These are phyloP conservation scores for Eragrostis curvula DNA, from an alignment of 176 grass and related monocot genomes.

Conservation along the genomic window DNA sequence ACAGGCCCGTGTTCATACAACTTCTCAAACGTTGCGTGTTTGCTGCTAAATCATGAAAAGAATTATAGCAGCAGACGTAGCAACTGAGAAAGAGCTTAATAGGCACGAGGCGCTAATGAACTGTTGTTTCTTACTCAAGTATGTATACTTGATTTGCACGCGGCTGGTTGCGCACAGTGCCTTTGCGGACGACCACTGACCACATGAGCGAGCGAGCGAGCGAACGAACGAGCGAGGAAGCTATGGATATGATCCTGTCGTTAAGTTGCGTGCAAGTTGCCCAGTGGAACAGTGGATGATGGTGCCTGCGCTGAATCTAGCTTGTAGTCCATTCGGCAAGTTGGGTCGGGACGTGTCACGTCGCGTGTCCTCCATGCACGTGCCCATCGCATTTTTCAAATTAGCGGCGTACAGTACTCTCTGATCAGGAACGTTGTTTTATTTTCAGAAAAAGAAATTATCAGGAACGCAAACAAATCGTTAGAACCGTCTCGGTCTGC, in stretches of 20 bases:
- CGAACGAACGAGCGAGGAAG: neutral
- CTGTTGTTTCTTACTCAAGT: too few species aligned
- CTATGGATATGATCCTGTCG: neutral
- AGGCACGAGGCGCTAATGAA: too few species aligned
- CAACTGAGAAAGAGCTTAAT: too few species aligned
- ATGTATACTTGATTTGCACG: too few species aligned
- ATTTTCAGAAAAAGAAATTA: neutral
- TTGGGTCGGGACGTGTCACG: neutral
- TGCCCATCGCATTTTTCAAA: neutral
- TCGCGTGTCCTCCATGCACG: slow-evolving; percentile 3
- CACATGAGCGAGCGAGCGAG: neutral
- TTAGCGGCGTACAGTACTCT: too few species aligned
- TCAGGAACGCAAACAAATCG: neutral
- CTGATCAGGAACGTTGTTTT: neutral
- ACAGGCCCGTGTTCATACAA: too few species aligned
- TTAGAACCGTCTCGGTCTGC: neutral
- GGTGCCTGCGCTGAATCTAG: neutral
- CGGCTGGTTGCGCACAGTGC: neutral
- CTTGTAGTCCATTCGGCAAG: neutral
- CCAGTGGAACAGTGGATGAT: neutral
- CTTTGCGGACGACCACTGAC: neutral
- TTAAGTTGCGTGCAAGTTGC: neutral
- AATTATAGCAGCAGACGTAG: too few species aligned
- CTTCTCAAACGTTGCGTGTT: too few species aligned
- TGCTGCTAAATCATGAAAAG: too few species aligned